A percentile compares a stretch with the other conserved stretches of the same genome.
These are phyloP conservation scores for Colletotrichum destructivum DNA, from an alignment of 2,329 filamentous ascomycete species.

Conservation along the genomic window DNA sequence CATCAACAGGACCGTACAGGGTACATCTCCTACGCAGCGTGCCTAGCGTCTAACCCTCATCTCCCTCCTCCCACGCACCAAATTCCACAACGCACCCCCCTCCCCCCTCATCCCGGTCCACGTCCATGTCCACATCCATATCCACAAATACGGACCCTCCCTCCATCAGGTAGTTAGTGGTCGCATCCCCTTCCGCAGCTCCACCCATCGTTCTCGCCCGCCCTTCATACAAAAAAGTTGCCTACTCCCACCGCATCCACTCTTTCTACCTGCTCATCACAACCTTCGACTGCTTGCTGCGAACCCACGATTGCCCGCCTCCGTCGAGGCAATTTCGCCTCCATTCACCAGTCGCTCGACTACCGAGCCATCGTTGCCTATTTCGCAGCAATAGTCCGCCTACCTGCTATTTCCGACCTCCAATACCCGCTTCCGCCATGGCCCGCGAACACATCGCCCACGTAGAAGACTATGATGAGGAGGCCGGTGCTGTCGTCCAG, in stretches of 20 bases:
- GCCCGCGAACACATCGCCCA: slow-evolving; percentile 57
- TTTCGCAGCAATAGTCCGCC: background rate
- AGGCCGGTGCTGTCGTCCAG: slow-evolving; percentile 59
- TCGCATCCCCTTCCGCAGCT: slow-evolving; percentile 41
- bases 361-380: slow-evolving; percentile 17
- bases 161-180: slow-evolving; percentile 43
- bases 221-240: slow-evolving; percentile 44
- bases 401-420: slow-evolving; percentile 41
- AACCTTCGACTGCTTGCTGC: slow-evolving; percentile 31
- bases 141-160: slow-evolving; percentile 42
- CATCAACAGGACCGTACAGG: slow-evolving; percentile 10
- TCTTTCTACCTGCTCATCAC: slow-evolving; percentile 27
- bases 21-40: too few species aligned
- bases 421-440: slow-evolving; percentile 56
- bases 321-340: slow-evolving; percentile 41
- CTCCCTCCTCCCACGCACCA: slow-evolving; percentile 21
- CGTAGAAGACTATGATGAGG: slow-evolving; percentile 69
- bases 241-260: slow-evolving; percentile 38
- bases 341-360: slow-evolving; percentile 35
- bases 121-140: slow-evolving; percentile 37
- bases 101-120: slow-evolving; percentile 23
- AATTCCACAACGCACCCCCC: slow-evolving; percentile 26
- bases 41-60: slow-evolving; percentile 22
- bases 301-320: slow-evolving; percentile 40
- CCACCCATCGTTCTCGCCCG: slow-evolving; percentile 32